These are phyloP conservation scores for Shiraia sp. DNA, from an alignment of 2,329 filamentous ascomycete species.

Conservation along the genomic window DNA sequence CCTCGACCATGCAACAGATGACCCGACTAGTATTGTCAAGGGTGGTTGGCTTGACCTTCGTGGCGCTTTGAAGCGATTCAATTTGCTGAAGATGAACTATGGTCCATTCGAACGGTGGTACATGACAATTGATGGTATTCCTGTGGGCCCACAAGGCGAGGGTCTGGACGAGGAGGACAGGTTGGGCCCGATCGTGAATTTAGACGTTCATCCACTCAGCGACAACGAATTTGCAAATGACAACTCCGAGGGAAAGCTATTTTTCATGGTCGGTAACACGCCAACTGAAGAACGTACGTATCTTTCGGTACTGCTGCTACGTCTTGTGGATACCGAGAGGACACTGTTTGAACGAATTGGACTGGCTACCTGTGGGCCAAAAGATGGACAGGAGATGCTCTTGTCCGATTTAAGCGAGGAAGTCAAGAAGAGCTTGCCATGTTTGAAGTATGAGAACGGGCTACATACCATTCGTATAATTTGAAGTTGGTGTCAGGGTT, in stretches of 20 bases:
- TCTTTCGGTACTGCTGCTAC: neutral
- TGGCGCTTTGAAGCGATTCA: neutral
- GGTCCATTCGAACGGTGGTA: neutral
- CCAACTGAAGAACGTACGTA: neutral
- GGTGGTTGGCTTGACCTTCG: conserved; percentile 9
- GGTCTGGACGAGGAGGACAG: neutral
- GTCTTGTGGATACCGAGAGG: neutral
- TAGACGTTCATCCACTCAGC: neutral
- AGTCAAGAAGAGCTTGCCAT: conserved; percentile 10
- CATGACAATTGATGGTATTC: neutral
- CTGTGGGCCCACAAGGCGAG: neutral
- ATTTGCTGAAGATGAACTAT: neutral
- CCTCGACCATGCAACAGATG: conserved; percentile 6
- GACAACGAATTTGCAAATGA: neutral
- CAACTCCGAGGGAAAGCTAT: neutral
- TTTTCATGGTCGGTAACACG: neutral
- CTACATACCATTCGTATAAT: conserved; percentile 14
- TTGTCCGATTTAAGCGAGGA: conserved; percentile 7
- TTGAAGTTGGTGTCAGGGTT: neutral
- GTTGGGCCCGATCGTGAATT: neutral
- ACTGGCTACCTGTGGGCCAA: neutral
- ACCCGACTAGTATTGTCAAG: conserved; percentile 8
- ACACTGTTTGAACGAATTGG: conserved; percentile 1
- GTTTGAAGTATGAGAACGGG: conserved; percentile 12
- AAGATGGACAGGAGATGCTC: neutral